A percentile compares a stretch with the other conserved stretches of the same genome.
These are phyloP conservation scores for Komagataella pastoris DNA, from an alignment of 805 yeast genomes.

Conservation along the genomic window DNA sequence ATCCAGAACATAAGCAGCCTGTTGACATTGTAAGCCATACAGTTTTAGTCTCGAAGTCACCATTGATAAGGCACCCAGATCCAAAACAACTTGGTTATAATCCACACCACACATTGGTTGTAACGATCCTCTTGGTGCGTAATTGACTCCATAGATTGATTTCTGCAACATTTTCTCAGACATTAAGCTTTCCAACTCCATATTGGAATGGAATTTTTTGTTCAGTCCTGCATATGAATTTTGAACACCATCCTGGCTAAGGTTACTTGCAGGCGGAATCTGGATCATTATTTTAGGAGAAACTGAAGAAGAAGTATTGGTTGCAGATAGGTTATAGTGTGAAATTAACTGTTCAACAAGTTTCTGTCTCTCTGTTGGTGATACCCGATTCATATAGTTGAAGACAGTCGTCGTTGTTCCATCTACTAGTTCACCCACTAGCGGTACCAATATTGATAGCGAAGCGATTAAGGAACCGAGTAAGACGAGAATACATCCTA, in stretches of 20 bases:
- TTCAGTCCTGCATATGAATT: slow-evolving; percentile 19
- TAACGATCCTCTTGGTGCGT: slow-evolving; percentile 33
- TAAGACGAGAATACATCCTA: neutral
- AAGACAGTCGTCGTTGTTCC: neutral
- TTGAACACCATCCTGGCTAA: neutral
- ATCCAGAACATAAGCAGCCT: slow-evolving; percentile 35
- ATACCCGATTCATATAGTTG: neutral
- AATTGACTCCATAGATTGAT: slow-evolving; percentile 43
- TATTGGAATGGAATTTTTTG: slow-evolving; percentile 17
- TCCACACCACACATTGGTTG: slow-evolving; percentile 39
- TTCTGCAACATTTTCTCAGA: slow-evolving; percentile 16
- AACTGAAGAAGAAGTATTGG: neutral
- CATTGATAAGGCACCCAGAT: slow-evolving; percentile 41
- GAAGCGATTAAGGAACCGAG: neutral
- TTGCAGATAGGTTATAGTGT: neutral
- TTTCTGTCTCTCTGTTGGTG: neutral
- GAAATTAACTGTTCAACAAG: neutral
- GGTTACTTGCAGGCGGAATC: neutral
- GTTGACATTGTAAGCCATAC: slow-evolving; percentile 51
- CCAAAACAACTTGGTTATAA: slow-evolving; percentile 35
- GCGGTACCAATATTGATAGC: neutral
- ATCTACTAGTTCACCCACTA: neutral
- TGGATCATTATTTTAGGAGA: neutral
- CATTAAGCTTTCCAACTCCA: slow-evolving; percentile 24
- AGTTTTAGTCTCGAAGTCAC: slow-evolving; percentile 44